Evolutionary conservation across 2,329 filamentous ascomycete genomes (phyloP).

Genomic region (Aspergillus udagawae): DNA sequence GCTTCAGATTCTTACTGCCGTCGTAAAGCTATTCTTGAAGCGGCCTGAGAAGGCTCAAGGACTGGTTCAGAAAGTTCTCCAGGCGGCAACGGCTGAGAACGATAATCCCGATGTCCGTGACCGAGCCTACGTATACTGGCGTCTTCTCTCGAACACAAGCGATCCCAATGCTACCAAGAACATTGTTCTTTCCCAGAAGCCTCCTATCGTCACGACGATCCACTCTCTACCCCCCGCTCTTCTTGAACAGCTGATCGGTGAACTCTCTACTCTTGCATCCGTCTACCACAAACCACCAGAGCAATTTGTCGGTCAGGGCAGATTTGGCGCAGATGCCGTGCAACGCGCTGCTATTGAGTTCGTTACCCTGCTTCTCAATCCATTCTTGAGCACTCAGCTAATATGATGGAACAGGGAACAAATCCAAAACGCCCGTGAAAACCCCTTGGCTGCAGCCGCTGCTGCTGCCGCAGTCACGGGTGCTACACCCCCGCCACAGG

Average conservation of each 20-base stretch:
- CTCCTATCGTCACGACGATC: constrained; percentile 91
- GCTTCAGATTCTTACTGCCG: constrained; percentile 92
- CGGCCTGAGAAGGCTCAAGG: constrained; percentile 88
- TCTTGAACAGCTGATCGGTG: constrained; percentile 82
- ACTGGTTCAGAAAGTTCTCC: constrained; percentile 89
- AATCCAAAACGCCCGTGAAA: constrained; percentile 84
- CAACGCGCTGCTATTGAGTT: constrained; percentile 89
- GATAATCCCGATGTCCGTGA: constrained; percentile 98
- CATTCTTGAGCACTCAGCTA: constrained; percentile 10
- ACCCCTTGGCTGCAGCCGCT: constrained; percentile 83
- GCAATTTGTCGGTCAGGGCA: constrained; percentile 94
- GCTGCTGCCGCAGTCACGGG: constrained; percentile 60
- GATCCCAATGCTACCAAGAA: constrained; percentile 89
- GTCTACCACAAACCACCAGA: constrained; percentile 98
- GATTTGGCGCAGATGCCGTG: constrained; percentile 89
- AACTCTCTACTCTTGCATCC: constrained; percentile 90
- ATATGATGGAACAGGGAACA: constrained; percentile 59
- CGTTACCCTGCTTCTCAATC: constrained; percentile 20
- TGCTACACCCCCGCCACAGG: constrained; percentile 46
- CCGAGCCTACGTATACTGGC: constrained; percentile 97
- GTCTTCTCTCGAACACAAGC: constrained; percentile 73
- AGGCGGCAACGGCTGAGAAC: constrained; percentile 87
- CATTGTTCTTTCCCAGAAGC: constrained; percentile 90
- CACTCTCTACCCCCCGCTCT: constrained; percentile 77
- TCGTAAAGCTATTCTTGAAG: constrained; percentile 96